phyloP scores from a whole-genome alignment of 1,284 basidiomycete species.

The Ganoderma boninense region DNA sequence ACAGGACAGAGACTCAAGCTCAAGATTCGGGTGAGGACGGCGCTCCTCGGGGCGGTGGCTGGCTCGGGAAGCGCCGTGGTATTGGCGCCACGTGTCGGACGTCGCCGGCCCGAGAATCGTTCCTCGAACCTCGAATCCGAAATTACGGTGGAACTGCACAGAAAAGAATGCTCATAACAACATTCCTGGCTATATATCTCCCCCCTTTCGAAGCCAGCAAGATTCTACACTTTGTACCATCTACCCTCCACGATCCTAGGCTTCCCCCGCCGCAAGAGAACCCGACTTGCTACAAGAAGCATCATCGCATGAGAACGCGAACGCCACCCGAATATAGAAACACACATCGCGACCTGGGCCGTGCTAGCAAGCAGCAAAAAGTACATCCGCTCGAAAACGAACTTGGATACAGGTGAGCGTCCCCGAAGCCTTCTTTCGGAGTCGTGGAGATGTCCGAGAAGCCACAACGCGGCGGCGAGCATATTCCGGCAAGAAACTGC shows the following conservation, averaged over 20 bases:
- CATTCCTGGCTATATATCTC: not conserved
- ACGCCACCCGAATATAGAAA: not conserved
- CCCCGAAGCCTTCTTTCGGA: not conserved
- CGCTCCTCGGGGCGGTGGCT: not conserved
- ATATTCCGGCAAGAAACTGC: constrained; percentile 39
- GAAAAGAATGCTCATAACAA: not conserved
- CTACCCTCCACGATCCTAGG: not conserved
- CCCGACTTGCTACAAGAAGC: not conserved
- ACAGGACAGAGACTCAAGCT: no score
- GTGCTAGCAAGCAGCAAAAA: not conserved
- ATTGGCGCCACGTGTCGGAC: not conserved
- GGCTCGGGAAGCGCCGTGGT: not conserved
- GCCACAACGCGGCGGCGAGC: constrained; percentile 18
- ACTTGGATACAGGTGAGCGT: not conserved
- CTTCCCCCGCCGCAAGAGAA: not conserved
- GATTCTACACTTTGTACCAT: not conserved
- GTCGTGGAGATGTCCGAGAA: not conserved
- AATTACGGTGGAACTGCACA: not conserved
- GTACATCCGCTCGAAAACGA: not conserved
- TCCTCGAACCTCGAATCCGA: not conserved
- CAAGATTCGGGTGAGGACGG: no score
- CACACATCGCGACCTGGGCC: not conserved
- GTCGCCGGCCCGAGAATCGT: not conserved
- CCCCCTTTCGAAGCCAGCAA: not conserved
- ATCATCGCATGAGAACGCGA: not conserved